Base-by-base conservation (phyloP, 176 grass and related monocot species). In the Rhipidocladum racemiflorum region DNA sequence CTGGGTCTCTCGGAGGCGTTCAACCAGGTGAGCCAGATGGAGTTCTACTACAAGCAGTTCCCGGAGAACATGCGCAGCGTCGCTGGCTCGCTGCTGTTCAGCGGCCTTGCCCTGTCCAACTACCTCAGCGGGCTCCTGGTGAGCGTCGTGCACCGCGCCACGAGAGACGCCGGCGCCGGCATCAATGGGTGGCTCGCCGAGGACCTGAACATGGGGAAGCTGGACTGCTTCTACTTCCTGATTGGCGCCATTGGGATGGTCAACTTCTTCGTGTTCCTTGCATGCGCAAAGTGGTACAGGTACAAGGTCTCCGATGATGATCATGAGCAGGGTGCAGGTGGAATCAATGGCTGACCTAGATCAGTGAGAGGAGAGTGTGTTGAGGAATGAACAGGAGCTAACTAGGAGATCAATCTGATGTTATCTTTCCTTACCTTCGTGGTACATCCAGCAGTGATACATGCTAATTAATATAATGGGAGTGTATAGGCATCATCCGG, bases 41-140 rank as follows among this genome's bases (percentile, higher is more conserved):
- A 94, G 78, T 91, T 97, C 86, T 91, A 88, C 82, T 97, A 94
- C 85, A 94, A 90, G 51, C 82, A 97, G 69, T 88, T 97, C 39
- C 91, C 87, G 7, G 94, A 97, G 71, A 94, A 88, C 83, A 94
- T 94, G 91, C 84, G 91, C 54, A 94, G 91, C 89, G 38, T 97
- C 15, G 91, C 91, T 13, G 94, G 84, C 4, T 89, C 91, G 28
- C 62, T 93, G 10, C 78, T 93, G 23, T 93, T 88, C 83, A 66
- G 39, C 43, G 89, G 89, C 20, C n/a, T 91, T 1, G 94, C 91
- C 1, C 20, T 87, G n/a, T 87, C 88, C 0, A 80, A 83, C 70
- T 97, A 93, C 85, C 44, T 93, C 62, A 97, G 91, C 18, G 84
- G 88, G 5, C 9, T 91, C 9, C 35, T 91, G 9, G 80, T 91